Base-by-base conservation (phyloP, 2,329 filamentous ascomycete genomes). In the Tolypocladium amazonense region DNA sequence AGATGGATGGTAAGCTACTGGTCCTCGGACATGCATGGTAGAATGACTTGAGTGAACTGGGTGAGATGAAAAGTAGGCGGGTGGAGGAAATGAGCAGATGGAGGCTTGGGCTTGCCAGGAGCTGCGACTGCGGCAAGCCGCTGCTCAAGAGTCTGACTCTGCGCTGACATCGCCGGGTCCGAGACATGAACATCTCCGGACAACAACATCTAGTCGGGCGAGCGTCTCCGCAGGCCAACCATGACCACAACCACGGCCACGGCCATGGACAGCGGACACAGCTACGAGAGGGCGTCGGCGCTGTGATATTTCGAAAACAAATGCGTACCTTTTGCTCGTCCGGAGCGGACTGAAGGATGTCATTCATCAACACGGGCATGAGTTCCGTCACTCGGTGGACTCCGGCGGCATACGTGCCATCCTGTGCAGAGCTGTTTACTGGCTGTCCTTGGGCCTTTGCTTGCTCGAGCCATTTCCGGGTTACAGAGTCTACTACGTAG, bases 401-500 rank as follows among this genome's bases (percentile, higher is more conserved):
- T 69, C 93, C 94, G 68, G 92, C 92, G 72, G 92, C 91, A 81
- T 88, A 97, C 59, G 92, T 97, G 72, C 94, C 94, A 77, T 96
- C 90, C 66, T 88, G 85, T 66, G 92, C 91, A 75, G 86, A 82
- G 75, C 84, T 87, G 77, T 89, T 89, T 75, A 92, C 85, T 71
- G 88, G 77, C 73, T 97, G 92, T 70, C 89, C 90, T 67, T 89
- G 84, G 71, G 87, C 84, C 77, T 92, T 94, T 71, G 94, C 93
- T 77, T 92, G 89, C 75, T 97, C 93, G 80, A 96, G 87, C 93
- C 94, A 99, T 80, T 95, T 93, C 77, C 94, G 91, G 75, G 92
- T 93, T 84, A 99, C 92, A 81, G 93, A 96, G 83, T 99, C 94
- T 92, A 99, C 90, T 79, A 97, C 92, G 87, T 99, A 99, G 79